Percentiles rank a stretch among this genome's conserved stretches.
These are phyloP conservation scores for Nissolia schottii DNA, from an alignment of 306 rosid species.

Conservation along the genomic window DNA sequence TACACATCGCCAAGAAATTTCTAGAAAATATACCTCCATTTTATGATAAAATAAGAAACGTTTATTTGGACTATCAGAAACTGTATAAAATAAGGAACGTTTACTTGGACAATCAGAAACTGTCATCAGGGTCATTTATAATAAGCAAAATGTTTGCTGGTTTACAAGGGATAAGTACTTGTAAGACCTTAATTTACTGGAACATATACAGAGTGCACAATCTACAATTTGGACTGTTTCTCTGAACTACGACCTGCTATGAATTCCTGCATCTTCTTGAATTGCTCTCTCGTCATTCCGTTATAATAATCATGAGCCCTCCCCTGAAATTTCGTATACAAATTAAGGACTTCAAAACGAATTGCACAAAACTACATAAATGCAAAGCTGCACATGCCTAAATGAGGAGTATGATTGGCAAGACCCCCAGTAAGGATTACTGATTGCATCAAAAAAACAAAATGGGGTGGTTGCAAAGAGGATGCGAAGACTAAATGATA, in stretches of 20 bases:
- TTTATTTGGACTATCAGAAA: neutral
- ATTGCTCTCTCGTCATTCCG: slow-evolving; percentile 86
- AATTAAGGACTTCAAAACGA: neutral
- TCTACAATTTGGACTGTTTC: slow-evolving; percentile 73
- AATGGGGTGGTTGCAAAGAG: neutral
- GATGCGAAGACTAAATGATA: neutral
- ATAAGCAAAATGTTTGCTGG: neutral
- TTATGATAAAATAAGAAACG: neutral
- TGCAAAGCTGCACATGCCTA: neutral
- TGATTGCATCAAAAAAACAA: neutral
- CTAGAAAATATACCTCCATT: neutral
- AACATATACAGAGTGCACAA: neutral
- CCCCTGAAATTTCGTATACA: slow-evolving; percentile 46
- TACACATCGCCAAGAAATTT: neutral
- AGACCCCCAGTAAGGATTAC: neutral
- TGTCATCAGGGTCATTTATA: neutral
- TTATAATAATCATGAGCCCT: slow-evolving; percentile 72
- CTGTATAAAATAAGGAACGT: neutral
- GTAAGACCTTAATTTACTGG: neutral
- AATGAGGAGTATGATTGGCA: neutral
- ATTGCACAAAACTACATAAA: neutral
- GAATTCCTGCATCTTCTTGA: slow-evolving; percentile 84
- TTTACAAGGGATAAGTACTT: neutral
- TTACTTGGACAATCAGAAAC: neutral
- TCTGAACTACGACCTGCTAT: slow-evolving; percentile 73